Evolutionary conservation across 116 monocot genomes (phyloP), one percentile per base, ranked within the genome.

Genomic region (Phalaenopsis hybrid): DNA sequence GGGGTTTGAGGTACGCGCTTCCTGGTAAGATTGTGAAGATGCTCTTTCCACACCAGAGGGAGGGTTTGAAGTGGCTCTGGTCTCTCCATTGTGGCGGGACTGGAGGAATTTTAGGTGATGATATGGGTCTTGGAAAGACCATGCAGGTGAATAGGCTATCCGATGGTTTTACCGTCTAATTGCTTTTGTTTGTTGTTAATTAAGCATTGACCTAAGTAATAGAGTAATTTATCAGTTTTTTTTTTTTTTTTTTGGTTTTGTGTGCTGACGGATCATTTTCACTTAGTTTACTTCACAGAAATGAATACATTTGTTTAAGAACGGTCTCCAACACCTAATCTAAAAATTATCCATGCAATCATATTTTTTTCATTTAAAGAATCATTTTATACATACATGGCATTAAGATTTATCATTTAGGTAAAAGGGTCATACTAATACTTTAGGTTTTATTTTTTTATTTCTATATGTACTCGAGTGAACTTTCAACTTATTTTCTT

Each of bases 91-190:
- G 95, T 65, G 79, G 81, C n/a, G 84, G 80, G 8, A 91, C 92
- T 0, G 98, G 98, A 77, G 98, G 98, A 18, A 95, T 99, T 83
- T 82, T 99, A 21, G 98, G 98, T 7, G 98, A 99, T 86, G 98
- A 99, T 77, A 99, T 99, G 98, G 98, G 98, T 0, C 83, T 99
- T 34, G 98, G 98, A 25, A 99, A 99, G 85, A 99, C 98, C 17
- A 99, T 99, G 93, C 98, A 95, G 95, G 97, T 94, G 41, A 57
- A 75, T 16, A 16, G 61, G 20, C 79, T 79, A 75, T 65, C 20
- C 46, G 20, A 18, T 75, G 1, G 45, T 72, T 28, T 72, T 72
- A 65, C 72, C 17, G 43, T 55, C 28, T 67, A 28, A 67, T 41
- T 37, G 37, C 41, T 72, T 65, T 21, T 65, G 65, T 65, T 25